These are phyloP conservation scores for Globisporangium emineosum DNA, from an alignment of 352 stramenopile genomes.

Conservation along the genomic window DNA sequence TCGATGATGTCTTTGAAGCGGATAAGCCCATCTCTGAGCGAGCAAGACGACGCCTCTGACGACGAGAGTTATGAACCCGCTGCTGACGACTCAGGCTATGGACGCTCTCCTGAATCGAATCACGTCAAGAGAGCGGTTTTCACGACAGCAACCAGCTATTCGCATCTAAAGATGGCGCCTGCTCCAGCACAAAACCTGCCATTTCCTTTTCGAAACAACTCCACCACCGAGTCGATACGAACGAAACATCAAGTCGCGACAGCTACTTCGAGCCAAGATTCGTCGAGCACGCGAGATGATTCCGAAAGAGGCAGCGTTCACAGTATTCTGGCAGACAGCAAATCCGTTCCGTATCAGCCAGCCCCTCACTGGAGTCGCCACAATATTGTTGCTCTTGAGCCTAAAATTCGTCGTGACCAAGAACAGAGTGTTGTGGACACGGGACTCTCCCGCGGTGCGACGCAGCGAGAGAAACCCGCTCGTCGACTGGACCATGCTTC, in stretches of 20 bases:
- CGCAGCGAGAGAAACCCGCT: background rate
- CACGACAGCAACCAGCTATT: background rate
- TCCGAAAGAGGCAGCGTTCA: background rate
- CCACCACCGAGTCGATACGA: background rate
- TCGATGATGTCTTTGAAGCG: constrained; percentile 5
- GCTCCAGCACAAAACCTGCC: background rate
- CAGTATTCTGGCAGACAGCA: background rate
- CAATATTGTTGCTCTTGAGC: background rate
- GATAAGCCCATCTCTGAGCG: constrained; percentile 1
- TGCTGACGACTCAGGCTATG: background rate
- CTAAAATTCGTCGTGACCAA: background rate
- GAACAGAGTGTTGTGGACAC: no score
- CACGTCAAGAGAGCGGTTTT: constrained; percentile 1
- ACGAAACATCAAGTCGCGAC: background rate
- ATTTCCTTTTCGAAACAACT: background rate
- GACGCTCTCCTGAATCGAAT: background rate
- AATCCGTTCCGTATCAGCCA: constrained; percentile 1
- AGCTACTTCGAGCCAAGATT: background rate
- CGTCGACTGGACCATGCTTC: background rate
- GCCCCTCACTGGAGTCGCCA: constrained; percentile 1
- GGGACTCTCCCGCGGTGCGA: no score
- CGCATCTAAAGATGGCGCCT: background rate
- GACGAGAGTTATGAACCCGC: background rate
- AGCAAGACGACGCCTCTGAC: background rate
- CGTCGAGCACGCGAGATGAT: background rate